phyloP scores from a whole-genome alignment of 768 basidiomycete species.

The Amanita pallidorosea region DNA sequence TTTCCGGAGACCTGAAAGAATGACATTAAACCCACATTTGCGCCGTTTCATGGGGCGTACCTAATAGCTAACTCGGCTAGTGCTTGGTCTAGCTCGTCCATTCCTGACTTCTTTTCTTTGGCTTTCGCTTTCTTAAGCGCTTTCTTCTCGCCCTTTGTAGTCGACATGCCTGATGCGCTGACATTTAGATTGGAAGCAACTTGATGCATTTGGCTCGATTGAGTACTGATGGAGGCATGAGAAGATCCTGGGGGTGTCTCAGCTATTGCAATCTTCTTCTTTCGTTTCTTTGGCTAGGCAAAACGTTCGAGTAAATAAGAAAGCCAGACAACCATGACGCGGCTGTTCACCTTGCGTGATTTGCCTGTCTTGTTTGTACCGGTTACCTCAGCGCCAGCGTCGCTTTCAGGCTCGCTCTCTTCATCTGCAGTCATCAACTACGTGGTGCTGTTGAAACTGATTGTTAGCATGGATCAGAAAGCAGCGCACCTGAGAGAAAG shows the following conservation, averaged over 20 bases:
- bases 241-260: slow-evolving; percentile 3
- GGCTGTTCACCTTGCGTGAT: slow-evolving; percentile 24
- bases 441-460: neutral
- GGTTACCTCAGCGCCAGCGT: slow-evolving; percentile 14
- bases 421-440: neutral
- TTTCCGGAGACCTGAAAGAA: slow-evolving; percentile 25
- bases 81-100: slow-evolving; percentile 77
- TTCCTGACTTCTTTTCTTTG: slow-evolving; percentile 54
- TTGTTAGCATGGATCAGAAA: neutral
- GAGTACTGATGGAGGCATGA: slow-evolving; percentile 3
- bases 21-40: neutral
- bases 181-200: too few species aligned
- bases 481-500: slow-evolving; percentile 1
- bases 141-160: slow-evolving; percentile 38
- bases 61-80: slow-evolving; percentile 77
- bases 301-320: neutral
- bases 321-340: neutral
- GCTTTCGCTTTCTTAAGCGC: slow-evolving; percentile 53
- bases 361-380: slow-evolving; percentile 21
- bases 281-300: slow-evolving; percentile 30
- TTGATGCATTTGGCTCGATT: too few species aligned
- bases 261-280: slow-evolving; percentile 18
- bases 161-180: slow-evolving; percentile 6
- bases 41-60: slow-evolving; percentile 25
- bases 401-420: slow-evolving; percentile 8